These are phyloP conservation scores for Austroboletus niveus DNA, from an alignment of 1,284 basidiomycete genomes.

Conservation along the genomic window DNA sequence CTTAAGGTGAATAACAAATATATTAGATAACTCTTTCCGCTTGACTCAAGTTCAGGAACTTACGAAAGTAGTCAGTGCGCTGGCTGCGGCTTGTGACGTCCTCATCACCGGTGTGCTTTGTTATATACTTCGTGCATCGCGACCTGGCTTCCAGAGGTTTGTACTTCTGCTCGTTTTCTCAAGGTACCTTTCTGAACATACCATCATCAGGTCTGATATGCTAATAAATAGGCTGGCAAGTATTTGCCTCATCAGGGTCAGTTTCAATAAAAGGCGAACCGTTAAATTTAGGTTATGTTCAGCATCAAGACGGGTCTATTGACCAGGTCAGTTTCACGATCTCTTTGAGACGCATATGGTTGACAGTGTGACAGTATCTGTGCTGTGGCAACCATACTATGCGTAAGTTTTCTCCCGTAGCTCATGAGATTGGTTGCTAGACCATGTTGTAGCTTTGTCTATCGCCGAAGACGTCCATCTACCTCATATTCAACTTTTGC, in stretches of 20 bases:
- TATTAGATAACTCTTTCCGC: slow-evolving; percentile 1
- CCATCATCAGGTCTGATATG: slow-evolving; percentile 37
- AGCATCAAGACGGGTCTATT: slow-evolving; percentile 24
- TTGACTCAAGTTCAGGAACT: not conserved
- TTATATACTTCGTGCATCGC: slow-evolving; percentile 46
- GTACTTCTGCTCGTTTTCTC: not conserved
- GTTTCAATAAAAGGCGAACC: not conserved
- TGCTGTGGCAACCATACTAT: slow-evolving; percentile 41
- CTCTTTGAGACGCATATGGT: not conserved
- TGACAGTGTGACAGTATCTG: slow-evolving; percentile 21
- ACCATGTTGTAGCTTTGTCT: slow-evolving; percentile 29
- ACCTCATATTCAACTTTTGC: slow-evolving; percentile 47
- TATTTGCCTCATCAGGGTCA: not conserved
- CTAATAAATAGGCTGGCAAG: slow-evolving; percentile 44
- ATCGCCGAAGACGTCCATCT: slow-evolving; percentile 41
- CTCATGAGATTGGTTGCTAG: too few species aligned
- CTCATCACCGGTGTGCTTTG: slow-evolving; percentile 51
- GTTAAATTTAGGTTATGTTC: slow-evolving; percentile 36
- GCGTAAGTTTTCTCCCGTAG: slow-evolving; percentile 25
- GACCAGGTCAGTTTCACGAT: slow-evolving; percentile 6
- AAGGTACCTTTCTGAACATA: not conserved
- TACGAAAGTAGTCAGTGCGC: not conserved
- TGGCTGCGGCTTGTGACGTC: slow-evolving; percentile 43
- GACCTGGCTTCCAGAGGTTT: slow-evolving; percentile 53
- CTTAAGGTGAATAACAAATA: slow-evolving; percentile 20